Conservation (phyloP, 2,329 filamentous ascomycete species). For the Plectosphaerella plurivora region DNA sequence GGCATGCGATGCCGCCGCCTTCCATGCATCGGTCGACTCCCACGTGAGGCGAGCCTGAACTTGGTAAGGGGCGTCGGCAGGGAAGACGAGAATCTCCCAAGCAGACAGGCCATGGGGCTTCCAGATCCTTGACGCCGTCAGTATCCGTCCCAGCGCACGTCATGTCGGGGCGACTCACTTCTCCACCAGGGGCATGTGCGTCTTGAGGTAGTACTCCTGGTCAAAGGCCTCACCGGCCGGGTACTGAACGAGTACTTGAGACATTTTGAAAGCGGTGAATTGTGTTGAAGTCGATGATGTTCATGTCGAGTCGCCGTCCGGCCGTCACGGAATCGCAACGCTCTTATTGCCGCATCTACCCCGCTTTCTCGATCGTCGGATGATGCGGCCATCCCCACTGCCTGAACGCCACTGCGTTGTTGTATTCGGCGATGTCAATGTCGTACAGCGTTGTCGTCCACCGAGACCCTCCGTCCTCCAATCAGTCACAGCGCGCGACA, state of each 20-base stretch:
- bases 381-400: no score
- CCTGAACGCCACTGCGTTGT: no score
- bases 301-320: no score
- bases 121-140: neutral
- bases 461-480: no score
- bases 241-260: neutral
- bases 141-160: neutral
- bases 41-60: slow-evolving; percentile 7
- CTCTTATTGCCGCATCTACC: no score
- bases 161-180: slow-evolving; percentile 10
- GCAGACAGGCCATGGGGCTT: neutral
- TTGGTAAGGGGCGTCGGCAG: slow-evolving; percentile 5
- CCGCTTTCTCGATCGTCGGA: no score
- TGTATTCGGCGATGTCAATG: no score
- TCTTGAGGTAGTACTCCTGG: slow-evolving; percentile 41
- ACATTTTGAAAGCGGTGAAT: neutral
- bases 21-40: neutral
- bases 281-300: no score
- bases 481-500: no score
- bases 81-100: slow-evolving; percentile 14
- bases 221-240: slow-evolving; percentile 29
- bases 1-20: neutral
- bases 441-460: no score
- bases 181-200: slow-evolving; percentile 39
- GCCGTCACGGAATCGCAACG: no score